Percentiles rank a stretch among this genome's conserved stretches.
These are phyloP conservation scores for Spinellus fusiger DNA, from an alignment of 192 early-diverging fungal species.

Conservation along the genomic window DNA sequence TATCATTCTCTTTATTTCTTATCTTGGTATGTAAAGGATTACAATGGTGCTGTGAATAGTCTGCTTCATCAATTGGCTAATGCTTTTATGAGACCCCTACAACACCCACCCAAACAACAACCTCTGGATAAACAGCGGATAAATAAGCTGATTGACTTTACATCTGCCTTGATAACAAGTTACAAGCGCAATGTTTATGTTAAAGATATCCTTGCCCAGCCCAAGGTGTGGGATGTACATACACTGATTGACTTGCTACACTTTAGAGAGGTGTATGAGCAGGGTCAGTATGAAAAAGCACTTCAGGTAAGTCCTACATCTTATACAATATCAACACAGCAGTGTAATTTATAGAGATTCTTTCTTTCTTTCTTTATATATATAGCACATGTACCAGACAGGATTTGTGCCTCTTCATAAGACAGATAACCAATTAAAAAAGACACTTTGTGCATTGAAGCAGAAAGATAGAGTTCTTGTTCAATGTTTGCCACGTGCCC, in stretches of 20 bases:
- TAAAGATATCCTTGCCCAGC: not conserved
- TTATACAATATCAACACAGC: not conserved
- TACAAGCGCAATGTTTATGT: not conserved
- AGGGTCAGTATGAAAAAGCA: slow-evolving; percentile 53
- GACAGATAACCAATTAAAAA: not conserved
- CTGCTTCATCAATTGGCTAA: slow-evolving; percentile 26
- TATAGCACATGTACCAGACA: not conserved
- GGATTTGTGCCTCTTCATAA: not conserved
- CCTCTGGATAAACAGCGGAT: not conserved
- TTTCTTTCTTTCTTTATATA: too few relatives aligned
- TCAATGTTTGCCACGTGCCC: not conserved
- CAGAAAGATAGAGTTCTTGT: not conserved
- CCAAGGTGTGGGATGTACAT: not conserved
- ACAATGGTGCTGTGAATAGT: slow-evolving; percentile 12
- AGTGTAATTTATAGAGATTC: not conserved
- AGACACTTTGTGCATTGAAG: not conserved
- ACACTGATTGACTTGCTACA: slow-evolving; percentile 30
- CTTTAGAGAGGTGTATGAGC: slow-evolving; percentile 49
- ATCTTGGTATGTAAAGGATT: slow-evolving; percentile 22
- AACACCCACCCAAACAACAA: not conserved
- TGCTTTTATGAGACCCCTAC: slow-evolving; percentile 5
- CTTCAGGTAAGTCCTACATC: slow-evolving; percentile 43
- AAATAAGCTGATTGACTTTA: not conserved
- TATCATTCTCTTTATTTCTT: not conserved
- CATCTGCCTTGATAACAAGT: not conserved